Base-by-base conservation (phyloP, 2,329 filamentous ascomycete genomes). In the Parastagonospora avenae region DNA sequence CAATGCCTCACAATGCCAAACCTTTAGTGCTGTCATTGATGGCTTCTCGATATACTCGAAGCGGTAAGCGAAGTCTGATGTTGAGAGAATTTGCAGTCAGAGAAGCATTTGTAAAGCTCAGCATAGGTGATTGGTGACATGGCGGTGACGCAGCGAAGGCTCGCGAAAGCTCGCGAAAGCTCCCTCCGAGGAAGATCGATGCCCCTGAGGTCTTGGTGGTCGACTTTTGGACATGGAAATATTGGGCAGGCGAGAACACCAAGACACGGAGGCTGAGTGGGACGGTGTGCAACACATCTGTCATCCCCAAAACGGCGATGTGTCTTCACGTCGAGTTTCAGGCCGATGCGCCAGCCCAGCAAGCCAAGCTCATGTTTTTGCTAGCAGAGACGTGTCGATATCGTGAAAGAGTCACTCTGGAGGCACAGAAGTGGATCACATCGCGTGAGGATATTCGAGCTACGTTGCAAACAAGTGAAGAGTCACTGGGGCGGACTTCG, bases 21-120 rank as follows among this genome's bases (percentile, higher is more conserved):
- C 28, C 39, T 56, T 52, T 59, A 59, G 56, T 48, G 50, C 56
- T 32, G 43, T 44, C n/a, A 47, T 54, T 44, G 24, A 62, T 51
- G 38, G 53, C 9, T 31, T 15, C 3, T 1, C 15, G 24, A 55
- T 36, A 24, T 57, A 16, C 55, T 48, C 4, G 14, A 55, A 54
- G 31, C 12, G 42, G 55, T 42, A 55, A 29, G 16, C 28, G 40
- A 42, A 29, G 37, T 16, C 15, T 27, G 30, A 28, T 32, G 27
- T 24, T 10, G 7, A 32, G 29, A 42, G 30, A 27, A 31, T 29
- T 37, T 30, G 28, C 8, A 29, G 33, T 36, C n/a, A 19, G 19
- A 38, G 40, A 50, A 55, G 52, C 52, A 35, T 42, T 37, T 11
- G 11, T 29, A 28, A 45, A 31, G 38, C 39, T 46, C 37, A 43